A percentile compares a stretch with the other conserved stretches of the same genome.
Conservation (phyloP, 306 rosid species). For the Leucaena leucocephala region DNA sequence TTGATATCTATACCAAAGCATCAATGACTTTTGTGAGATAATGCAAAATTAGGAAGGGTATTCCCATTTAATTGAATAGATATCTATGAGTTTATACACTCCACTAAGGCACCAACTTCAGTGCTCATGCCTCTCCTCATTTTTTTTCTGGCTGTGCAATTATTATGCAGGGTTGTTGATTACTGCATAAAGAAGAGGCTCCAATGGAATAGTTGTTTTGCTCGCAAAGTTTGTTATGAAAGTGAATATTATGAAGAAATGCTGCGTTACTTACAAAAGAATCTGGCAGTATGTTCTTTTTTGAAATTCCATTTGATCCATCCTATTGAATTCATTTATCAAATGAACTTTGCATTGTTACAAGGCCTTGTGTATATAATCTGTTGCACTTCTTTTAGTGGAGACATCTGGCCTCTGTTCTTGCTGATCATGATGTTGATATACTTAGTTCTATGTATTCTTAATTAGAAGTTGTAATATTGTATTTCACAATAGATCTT, state of each 20-base stretch:
- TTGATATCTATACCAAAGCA: not conserved
- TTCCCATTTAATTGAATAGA: not conserved
- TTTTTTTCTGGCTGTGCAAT: conserved; percentile 25
- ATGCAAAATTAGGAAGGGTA: not conserved
- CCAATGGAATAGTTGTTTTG: conserved; percentile 81
- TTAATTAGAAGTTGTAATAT: not conserved
- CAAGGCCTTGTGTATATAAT: not conserved
- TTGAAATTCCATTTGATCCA: conserved; percentile 20
- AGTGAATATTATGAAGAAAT: conserved; percentile 91
- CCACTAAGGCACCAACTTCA: conserved; percentile 2
- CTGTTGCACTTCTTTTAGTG: not conserved
- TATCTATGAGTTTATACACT: conserved; percentile 14
- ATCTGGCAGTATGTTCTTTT: conserved; percentile 71
- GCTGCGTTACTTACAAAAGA: conserved; percentile 91
- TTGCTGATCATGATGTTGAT: not conserved
- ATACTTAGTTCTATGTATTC: not conserved
- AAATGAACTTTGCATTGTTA: conserved; percentile 14
- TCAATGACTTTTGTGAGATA: not conserved
- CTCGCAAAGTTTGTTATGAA: conserved; percentile 87
- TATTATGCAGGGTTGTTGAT: conserved; percentile 67
- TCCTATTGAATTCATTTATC: conserved; percentile 27
- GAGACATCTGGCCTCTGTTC: not conserved
- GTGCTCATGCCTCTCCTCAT: conserved; percentile 3
- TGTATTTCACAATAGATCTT: not conserved
- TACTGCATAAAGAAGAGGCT: conserved; percentile 91